Base-by-base conservation (phyloP, 1,284 basidiomycete species). In the Cystobasidium slooffiae region DNA sequence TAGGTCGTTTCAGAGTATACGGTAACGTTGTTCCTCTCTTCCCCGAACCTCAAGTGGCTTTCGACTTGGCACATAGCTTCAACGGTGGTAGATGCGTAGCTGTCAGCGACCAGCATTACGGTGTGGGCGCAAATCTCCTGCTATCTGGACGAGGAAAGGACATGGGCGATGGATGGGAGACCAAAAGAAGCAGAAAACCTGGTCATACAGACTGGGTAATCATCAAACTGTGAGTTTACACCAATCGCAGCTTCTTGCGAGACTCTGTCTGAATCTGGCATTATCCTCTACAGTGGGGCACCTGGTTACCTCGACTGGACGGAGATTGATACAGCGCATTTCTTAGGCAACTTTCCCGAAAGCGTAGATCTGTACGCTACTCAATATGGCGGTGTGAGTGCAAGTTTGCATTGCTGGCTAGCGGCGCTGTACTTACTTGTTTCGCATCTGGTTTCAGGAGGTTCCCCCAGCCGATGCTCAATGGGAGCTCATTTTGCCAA, bases 161-260 rank as follows among this genome's bases (percentile, higher is more conserved):
- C 47, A 99, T 99, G 94, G 90, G 94, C 18, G 95, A 98, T 81
- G 96, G 97, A 6, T 99, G 96, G 97, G 96, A 99, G 84, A 98
- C 96, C 0, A 93, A 92, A 81, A 88, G 97, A 72, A 94, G 91
- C 78, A 86, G 96, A 65, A 85, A 85, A 55, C 85, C 87, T 68
- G 89, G 89, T 63, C 90, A 97, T 80, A 91, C 89, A 74, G 95
- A 99, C 80, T 97, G 93, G 92, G 90, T 88, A 3, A 87, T 98
- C 72, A 89, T 97, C 77, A 91, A 90, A 84, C 85, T 99, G 91
- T 94, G 81, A 83, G 46, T 47, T 64, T 62, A 16, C 12, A 14
- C 47, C 12, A 22, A 2, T 18, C 24, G n/a, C 16, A 18, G 44
- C 12, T 6, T 16, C 6, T 44, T 44, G 41, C 6, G 9, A 18